phyloP scores from a whole-genome alignment of 495 filamentous ascomycete genomes.

The Hypoxylon intermedium region DNA sequence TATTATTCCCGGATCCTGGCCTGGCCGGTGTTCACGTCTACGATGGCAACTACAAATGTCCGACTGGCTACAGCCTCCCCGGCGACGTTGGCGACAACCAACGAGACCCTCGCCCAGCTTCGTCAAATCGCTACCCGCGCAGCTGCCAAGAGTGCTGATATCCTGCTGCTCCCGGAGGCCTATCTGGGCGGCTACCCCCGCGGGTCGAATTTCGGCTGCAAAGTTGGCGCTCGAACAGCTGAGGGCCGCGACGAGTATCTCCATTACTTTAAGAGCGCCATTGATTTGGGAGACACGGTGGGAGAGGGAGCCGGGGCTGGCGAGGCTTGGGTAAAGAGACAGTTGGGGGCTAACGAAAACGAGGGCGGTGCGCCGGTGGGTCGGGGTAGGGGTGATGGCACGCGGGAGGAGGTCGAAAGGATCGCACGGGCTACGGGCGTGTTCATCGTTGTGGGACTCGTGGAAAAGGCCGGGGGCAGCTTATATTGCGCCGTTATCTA shows the following conservation, averaged over 20 bases:
- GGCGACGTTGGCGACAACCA: slow-evolving; percentile 68
- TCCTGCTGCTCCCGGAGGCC: slow-evolving; percentile 91
- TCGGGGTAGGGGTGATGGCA: slow-evolving; percentile 85
- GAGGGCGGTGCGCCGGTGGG: slow-evolving; percentile 47
- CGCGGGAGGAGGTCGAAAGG: slow-evolving; percentile 77
- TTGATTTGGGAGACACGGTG: slow-evolving; percentile 89
- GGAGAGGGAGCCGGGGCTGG: slow-evolving; percentile 67
- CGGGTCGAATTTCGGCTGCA: slow-evolving; percentile 76
- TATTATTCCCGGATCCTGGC: background rate
- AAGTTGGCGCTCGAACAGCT: slow-evolving; percentile 70
- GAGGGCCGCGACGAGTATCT: slow-evolving; percentile 84
- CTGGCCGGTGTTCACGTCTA: too few relatives aligned
- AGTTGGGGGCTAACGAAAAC: slow-evolving; percentile 53
- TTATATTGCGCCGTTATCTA: slow-evolving; percentile 87
- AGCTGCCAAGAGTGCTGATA: slow-evolving; percentile 63
- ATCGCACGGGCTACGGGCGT: slow-evolving; percentile 78
- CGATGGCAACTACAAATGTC: slow-evolving; percentile 48
- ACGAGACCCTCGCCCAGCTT: slow-evolving; percentile 66
- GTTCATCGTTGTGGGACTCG: slow-evolving; percentile 78
- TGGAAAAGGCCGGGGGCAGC: slow-evolving; percentile 81
- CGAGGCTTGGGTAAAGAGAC: slow-evolving; percentile 71
- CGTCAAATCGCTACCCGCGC: slow-evolving; percentile 58
- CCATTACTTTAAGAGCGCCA: slow-evolving; percentile 75
- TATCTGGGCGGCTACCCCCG: slow-evolving; percentile 94
- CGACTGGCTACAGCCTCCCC: slow-evolving; percentile 80